Base-by-base conservation (phyloP, 2,329 filamentous ascomycete genomes). In the Pyrenophora seminiperda region DNA sequence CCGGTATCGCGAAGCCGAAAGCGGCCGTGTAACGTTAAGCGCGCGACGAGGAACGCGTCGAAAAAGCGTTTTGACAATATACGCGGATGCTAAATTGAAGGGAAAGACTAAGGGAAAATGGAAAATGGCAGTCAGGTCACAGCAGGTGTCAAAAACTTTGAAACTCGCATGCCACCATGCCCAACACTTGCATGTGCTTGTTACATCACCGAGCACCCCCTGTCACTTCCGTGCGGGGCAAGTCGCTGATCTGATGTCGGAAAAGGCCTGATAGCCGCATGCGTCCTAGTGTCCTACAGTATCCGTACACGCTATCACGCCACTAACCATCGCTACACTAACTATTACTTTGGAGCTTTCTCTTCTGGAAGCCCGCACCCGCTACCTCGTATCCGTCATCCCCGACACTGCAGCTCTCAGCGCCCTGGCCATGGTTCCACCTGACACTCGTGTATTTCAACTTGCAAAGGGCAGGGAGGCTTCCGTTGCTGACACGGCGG, bases 401-500 rank as follows among this genome's bases (percentile, higher is more conserved):
- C 19, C 47, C 40, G 29, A 44, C 14, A 13, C 19, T 10, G 30
- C 47, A 24, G 31, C 42, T 15, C 14, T 31, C 20, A 30, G 14
- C 42, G 24, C 34, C 36, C 58, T 60, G 58, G 50, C 22, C 11
- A 24, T 50, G 17, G 33, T 30, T 29, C 44, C 50, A 31, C 30
- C 48, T 5, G 32, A 50, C 50, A 31, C 30, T 52, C 5, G 32
- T 34, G n/a, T n/a, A n/a, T n/a, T n/a, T n/a, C n/a, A n/a, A n/a
- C n/a, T n/a, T n/a, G n/a, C n/a, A 17, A 20, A 19, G 4, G 11
- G 24, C 10, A 13, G 19, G 27, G 24, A 32, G 27, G 64, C 65
- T 46, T 59, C 51, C 4, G 50, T 65, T n/a, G 49, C 54, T 11
- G 53, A 58, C 17, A 62, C 62, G 19, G 59, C 48, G 7, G 41